Evolutionary conservation across 768 basidiomycete genomes (phyloP).

Genomic region (Gymnopilus junonius): DNA sequence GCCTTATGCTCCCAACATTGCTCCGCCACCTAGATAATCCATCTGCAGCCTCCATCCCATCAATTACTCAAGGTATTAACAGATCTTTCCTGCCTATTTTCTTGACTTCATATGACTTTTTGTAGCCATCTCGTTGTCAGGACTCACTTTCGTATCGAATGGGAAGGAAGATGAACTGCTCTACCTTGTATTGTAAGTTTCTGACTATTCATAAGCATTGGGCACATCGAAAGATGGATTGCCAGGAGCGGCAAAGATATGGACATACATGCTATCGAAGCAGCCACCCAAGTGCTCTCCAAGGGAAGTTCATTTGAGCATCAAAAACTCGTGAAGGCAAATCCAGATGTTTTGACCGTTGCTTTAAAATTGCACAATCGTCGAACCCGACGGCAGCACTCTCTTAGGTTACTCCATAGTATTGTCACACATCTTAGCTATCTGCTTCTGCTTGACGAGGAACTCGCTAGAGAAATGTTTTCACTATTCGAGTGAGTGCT

Average conservation of each 20-base stretch:
- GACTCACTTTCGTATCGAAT: background rate
- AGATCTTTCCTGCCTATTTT: background rate
- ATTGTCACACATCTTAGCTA: background rate
- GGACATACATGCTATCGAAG: background rate
- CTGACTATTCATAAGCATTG: background rate
- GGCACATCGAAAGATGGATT: background rate
- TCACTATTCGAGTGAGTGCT: background rate
- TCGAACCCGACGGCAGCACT: background rate
- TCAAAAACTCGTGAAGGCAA: background rate
- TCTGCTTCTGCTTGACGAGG: background rate
- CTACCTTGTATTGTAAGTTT: background rate
- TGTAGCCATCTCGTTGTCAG: background rate
- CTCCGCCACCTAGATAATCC: background rate
- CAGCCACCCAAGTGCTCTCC: background rate
- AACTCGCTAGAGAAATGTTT: background rate
- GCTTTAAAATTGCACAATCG: background rate
- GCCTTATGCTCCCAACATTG: background rate
- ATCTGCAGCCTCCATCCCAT: background rate
- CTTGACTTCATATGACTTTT: background rate
- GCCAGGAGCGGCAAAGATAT: background rate
- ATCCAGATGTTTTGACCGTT: background rate
- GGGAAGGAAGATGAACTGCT: background rate
- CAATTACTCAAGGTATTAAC: background rate
- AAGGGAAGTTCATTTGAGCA: background rate
- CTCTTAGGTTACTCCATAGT: background rate